A percentile compares a stretch with the other conserved stretches of the same genome.
These are phyloP conservation scores for Silene conica DNA, from an alignment of 148 eudicot genomes.

Conservation along the genomic window DNA sequence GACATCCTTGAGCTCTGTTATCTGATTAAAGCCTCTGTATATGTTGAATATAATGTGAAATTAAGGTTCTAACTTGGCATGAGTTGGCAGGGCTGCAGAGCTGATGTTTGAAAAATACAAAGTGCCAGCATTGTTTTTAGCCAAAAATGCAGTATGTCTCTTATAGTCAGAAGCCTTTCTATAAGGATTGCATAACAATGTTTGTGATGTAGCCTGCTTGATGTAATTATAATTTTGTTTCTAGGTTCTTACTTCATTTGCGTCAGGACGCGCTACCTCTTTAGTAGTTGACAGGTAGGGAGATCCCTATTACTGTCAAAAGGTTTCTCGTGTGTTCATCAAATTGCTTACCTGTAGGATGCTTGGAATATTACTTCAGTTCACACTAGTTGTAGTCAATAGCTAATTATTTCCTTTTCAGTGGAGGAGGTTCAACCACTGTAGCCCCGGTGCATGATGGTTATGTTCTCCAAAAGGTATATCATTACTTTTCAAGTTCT, in stretches of 20 bases:
- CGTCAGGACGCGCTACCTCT: constrained; percentile 93
- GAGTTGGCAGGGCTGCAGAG: constrained; percentile 78
- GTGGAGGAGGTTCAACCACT: constrained; percentile 98
- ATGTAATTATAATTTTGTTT: constrained; percentile 15
- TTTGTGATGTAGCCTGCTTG: constrained; percentile 16
- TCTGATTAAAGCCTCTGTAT: neutral
- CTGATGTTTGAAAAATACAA: constrained; percentile 96
- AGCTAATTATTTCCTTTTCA: constrained; percentile 31
- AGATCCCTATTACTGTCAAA: constrained; percentile 7
- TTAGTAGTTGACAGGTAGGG: constrained; percentile 86
- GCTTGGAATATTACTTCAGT: constrained; percentile 4
- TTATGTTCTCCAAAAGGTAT: constrained; percentile 97
- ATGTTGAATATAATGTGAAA: neutral
- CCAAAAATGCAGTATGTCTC: constrained; percentile 85
- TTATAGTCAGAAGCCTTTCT: constrained; percentile 3
- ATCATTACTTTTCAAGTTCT: neutral
- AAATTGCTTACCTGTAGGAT: neutral
- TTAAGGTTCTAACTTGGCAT: constrained; percentile 16
- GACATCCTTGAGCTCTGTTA: neutral
- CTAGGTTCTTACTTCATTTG: constrained; percentile 98
- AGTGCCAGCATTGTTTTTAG: constrained; percentile 95
- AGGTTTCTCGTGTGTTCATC: neutral
- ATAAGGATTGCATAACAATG: neutral
- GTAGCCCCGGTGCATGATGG: constrained; percentile 99
- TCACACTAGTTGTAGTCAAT: constrained; percentile 12